These are phyloP conservation scores for Scedosporium minutisporum DNA, from an alignment of 2,329 filamentous ascomycete species.

Conservation along the genomic window DNA sequence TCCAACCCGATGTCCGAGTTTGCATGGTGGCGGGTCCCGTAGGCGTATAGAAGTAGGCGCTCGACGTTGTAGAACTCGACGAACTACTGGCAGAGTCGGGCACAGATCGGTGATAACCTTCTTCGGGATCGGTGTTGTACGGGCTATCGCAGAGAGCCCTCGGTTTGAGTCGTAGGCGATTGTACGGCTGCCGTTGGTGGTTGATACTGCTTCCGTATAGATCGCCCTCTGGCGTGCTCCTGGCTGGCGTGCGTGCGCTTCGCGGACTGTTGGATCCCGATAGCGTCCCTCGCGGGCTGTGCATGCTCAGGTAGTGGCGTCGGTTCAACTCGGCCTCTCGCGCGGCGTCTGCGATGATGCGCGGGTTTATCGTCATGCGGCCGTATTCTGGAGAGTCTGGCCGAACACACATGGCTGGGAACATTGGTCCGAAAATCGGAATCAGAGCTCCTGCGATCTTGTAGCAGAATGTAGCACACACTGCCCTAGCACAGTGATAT, in stretches of 20 bases:
- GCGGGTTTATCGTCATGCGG: constrained; percentile 54
- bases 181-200: neutral
- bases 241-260: neutral
- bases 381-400: constrained; percentile 55
- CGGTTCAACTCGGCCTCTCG: constrained; percentile 36
- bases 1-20: constrained; percentile 16
- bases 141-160: constrained; percentile 17
- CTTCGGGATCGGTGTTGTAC: constrained; percentile 31
- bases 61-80: neutral
- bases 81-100: neutral
- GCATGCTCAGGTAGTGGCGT: constrained; percentile 16
- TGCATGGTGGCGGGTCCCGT: neutral
- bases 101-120: constrained; percentile 15
- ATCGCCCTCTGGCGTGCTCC: constrained; percentile 3
- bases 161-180: neutral
- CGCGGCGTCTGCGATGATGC: constrained; percentile 43
- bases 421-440: constrained; percentile 79
- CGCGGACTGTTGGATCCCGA: constrained; percentile 1
- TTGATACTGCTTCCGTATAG: neutral
- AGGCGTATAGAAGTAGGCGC: neutral
- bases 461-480: constrained; percentile 85
- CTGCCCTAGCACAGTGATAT: constrained; percentile 71
- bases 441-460: constrained; percentile 76
- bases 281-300: constrained; percentile 1
- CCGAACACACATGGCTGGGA: constrained; percentile 61